Evolutionary conservation across 2,329 filamentous ascomycete genomes (phyloP).

Genomic region (Cytospora mali): DNA sequence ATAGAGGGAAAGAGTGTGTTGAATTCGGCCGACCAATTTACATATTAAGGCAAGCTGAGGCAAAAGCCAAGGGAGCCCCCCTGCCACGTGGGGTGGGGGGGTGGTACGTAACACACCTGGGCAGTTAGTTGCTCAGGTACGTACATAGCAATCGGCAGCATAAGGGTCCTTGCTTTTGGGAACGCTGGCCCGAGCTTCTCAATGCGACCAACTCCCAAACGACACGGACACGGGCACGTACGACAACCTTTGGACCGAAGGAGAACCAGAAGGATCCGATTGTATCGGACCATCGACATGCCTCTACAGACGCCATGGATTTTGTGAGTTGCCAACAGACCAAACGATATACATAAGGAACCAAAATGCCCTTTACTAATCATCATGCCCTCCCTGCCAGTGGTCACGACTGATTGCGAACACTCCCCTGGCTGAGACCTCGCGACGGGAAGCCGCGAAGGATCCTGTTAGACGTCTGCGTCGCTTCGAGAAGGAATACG

Average conservation of each 20-base stretch:
- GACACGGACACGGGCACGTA: slow-evolving; percentile 13
- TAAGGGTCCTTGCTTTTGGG: background rate
- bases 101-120: too few species aligned
- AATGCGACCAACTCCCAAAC: slow-evolving; percentile 10
- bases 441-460: slow-evolving; percentile 62
- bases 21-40: too few species aligned
- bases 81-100: background rate
- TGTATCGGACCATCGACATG: slow-evolving; percentile 25
- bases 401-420: slow-evolving; percentile 70
- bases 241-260: slow-evolving; percentile 7
- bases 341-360: background rate
- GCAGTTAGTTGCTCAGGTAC: background rate
- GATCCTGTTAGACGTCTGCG: slow-evolving; percentile 66
- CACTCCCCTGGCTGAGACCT: slow-evolving; percentile 58
- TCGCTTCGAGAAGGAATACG: slow-evolving; percentile 69
- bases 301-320: slow-evolving; percentile 28
- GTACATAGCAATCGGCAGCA: background rate
- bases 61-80: background rate
- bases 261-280: background rate
- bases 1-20: too few species aligned
- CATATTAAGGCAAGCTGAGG: too few species aligned
- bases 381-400: slow-evolving; percentile 40
- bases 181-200: slow-evolving; percentile 5
- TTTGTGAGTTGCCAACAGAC: slow-evolving; percentile 24
- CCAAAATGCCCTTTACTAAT: slow-evolving; percentile 25